Conservation (phyloP, 192 early-diverging fungal species). For the Coemansia sp. region DNA sequence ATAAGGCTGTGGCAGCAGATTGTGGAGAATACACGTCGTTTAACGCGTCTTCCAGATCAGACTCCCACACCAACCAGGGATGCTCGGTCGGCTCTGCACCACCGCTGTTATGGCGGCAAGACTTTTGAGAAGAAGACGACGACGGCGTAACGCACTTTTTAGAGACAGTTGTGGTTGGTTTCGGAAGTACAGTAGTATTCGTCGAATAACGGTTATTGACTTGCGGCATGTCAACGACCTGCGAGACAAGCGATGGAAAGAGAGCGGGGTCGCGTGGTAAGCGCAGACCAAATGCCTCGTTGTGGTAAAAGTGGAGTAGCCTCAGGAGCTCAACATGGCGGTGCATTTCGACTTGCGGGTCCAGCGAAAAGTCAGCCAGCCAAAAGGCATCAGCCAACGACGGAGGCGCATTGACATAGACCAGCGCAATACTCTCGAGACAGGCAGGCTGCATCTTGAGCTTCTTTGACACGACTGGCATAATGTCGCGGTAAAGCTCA, state of each 20-base stretch:
- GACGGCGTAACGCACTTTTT: background rate
- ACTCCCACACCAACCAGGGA: conserved; percentile 48
- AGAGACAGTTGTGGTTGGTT: background rate
- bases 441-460: conserved; percentile 16
- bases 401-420: conserved; percentile 30
- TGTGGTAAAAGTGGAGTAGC: conserved; percentile 44
- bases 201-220: too few relatives aligned
- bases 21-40: conserved; percentile 19
- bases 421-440: conserved; percentile 22
- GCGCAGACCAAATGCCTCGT: conserved; percentile 13
- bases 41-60: conserved; percentile 42
- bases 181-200: background rate
- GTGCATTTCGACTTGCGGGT: conserved; percentile 52
- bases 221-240: conserved; percentile 12
- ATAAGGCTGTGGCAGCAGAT: background rate
- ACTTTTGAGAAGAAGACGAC: background rate
- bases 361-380: conserved; percentile 36
- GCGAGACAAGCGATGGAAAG: conserved; percentile 44
- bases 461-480: conserved; percentile 37
- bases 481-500: conserved; percentile 46
- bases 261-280: conserved; percentile 36
- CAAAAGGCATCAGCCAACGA: conserved; percentile 27
- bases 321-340: conserved; percentile 47
- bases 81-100: conserved; percentile 9
- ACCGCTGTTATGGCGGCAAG: conserved; percentile 2